Base-by-base conservation (phyloP, 2,329 filamentous ascomycete species). In the Ambrosiella xylebori region DNA sequence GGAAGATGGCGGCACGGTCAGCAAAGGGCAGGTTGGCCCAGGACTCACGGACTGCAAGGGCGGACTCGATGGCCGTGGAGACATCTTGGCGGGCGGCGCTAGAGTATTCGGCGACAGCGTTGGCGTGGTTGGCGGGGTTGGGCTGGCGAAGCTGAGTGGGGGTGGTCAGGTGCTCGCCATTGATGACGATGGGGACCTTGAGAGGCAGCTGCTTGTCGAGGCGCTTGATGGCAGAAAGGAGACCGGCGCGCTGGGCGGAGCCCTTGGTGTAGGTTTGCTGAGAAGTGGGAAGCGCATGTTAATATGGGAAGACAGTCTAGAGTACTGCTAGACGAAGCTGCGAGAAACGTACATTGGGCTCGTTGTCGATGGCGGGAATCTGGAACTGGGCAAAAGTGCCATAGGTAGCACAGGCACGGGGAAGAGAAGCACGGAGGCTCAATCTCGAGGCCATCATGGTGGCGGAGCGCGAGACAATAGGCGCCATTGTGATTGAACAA, bases 1-100 rank as follows among this genome's bases (percentile, higher is more conserved):
- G 80, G 75, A 97, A 97, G 67, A 98, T 79, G 59, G 90, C 86
- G 11, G 91, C 91, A 57, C 91, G 82, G 71, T 97, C 91, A 53
- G 86, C 81, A 67, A 97, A 97, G 12, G 91, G 87, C 15, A 94
- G 76, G 4, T 79, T 76, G 66, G 91, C 89, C 91, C 93, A 98
- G 38, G 81, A 79, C 57, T 82, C 76, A 73, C 94, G 93, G 53
- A 90, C 90, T n/a, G 79, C 81, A 47, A 97, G 79, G 35, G 91
- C 91, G 41, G 87, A 80, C 36, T 88, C 80, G 65, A 97, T 96
- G 57, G 91, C 88, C 44, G 76, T 76, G 62, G 80, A 77, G 63
- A 97, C 86, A 66, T 97, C 84, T 63, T 80, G 75, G 36, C 83
- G 73, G 52, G 82, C 85, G 61, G 91, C 91, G 63, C 86, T 85